Conservation (phyloP, 148 eudicot species). For the Amaranthus hypochondriacus region DNA sequence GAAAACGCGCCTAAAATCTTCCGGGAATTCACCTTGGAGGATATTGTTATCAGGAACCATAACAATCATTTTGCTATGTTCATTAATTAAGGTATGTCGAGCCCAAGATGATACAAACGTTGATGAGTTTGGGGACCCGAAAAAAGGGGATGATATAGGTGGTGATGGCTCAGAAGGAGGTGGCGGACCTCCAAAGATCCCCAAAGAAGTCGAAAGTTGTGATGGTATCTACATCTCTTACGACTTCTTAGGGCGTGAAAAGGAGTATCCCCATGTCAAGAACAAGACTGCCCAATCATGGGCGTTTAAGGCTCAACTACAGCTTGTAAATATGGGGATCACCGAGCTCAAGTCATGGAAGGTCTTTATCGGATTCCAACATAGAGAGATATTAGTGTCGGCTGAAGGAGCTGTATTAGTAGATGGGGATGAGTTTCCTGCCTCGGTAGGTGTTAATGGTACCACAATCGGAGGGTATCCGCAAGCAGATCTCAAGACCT, state of each 20-base stretch:
- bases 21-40: constrained; percentile 27
- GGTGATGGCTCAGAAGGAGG: constrained; percentile 6
- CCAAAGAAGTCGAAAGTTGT: constrained; percentile 31
- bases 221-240: constrained; percentile 51
- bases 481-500: constrained; percentile 50
- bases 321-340: constrained; percentile 41
- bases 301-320: constrained; percentile 41
- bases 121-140: constrained; percentile 41
- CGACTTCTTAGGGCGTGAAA: constrained; percentile 32
- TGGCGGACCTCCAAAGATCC: constrained; percentile 26
- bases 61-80: constrained; percentile 6
- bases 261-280: constrained; percentile 40
- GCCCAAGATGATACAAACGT: constrained; percentile 12
- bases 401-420: constrained; percentile 33
- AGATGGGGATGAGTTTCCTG: constrained; percentile 43
- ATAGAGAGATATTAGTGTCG: constrained; percentile 44
- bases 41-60: background rate
- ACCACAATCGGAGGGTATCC: constrained; percentile 44
- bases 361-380: constrained; percentile 46
- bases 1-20: constrained; percentile 17
- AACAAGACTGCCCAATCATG: constrained; percentile 48
- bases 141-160: constrained; percentile 12
- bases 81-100: constrained; percentile 16
- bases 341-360: constrained; percentile 52
- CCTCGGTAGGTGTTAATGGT: constrained; percentile 42